Percentiles rank a stretch among this genome's conserved stretches.
These are phyloP conservation scores for Athelia sp. DNA, from an alignment of 1,284 basidiomycete genomes.

Conservation along the genomic window DNA sequence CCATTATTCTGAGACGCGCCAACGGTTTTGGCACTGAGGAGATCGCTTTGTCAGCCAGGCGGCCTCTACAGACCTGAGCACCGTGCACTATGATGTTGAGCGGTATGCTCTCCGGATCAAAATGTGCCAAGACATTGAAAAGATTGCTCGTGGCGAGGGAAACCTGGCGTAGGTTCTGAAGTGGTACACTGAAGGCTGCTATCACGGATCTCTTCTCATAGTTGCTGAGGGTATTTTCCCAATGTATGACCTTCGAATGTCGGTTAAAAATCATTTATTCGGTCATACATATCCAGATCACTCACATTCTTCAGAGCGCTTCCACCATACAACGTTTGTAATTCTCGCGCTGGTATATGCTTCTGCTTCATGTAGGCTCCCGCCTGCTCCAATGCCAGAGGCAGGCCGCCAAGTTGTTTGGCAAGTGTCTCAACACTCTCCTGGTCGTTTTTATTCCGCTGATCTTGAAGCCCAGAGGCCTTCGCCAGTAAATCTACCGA, in stretches of 20 bases:
- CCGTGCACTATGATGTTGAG: background rate
- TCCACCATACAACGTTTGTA: too few species aligned
- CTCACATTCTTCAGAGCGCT: background rate
- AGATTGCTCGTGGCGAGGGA: background rate
- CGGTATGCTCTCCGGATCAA: constrained; percentile 1
- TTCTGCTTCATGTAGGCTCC: background rate
- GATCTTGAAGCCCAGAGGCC: too few species aligned
- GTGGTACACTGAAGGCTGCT: background rate
- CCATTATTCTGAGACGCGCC: background rate
- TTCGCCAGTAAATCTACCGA: background rate
- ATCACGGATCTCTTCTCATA: background rate
- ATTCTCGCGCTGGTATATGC: too few species aligned
- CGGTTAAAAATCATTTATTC: background rate
- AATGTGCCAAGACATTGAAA: background rate
- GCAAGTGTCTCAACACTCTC: background rate
- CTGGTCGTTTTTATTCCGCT: background rate
- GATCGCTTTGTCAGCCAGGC: background rate
- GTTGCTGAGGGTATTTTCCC: background rate
- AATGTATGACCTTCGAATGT: background rate
- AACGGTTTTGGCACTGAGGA: background rate
- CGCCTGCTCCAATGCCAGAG: background rate
- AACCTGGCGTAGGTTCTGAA: background rate
- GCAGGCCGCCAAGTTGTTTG: background rate
- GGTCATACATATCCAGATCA: background rate
- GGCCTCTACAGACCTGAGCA: background rate